phyloP scores from a whole-genome alignment of 176 grass and related monocot species.

The Elaeis guineensis region DNA sequence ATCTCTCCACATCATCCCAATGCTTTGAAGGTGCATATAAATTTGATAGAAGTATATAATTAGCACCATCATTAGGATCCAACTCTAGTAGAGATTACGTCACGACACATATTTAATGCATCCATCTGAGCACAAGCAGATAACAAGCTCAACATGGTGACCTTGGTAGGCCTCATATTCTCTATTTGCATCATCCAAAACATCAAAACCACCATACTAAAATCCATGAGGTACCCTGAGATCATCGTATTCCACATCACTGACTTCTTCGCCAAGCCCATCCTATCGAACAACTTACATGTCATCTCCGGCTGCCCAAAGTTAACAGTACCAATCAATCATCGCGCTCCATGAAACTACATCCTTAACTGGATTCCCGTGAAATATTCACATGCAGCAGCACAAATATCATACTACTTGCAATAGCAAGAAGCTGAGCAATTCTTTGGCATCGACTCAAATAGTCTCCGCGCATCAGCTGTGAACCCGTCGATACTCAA shows the following conservation, averaged over 20 bases:
- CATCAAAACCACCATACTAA: not conserved
- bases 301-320: conserved; percentile 1
- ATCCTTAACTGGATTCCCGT: conserved; percentile 7
- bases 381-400: conserved; percentile 1
- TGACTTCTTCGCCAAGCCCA: conserved; percentile 5
- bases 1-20: too few relatives aligned
- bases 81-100: too few relatives aligned
- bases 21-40: too few relatives aligned
- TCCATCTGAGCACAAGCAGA: conserved; percentile 8
- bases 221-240: conserved; percentile 11
- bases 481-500: not conserved
- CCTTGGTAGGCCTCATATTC: conserved; percentile 2
- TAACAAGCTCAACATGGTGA: conserved; percentile 11
- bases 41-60: too few relatives aligned
- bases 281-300: not conserved
- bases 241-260: conserved; percentile 11
- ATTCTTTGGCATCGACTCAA: not conserved
- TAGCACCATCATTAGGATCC: too few relatives aligned
- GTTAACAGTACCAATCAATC: conserved; percentile 13
- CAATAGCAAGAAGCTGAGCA: conserved; percentile 6
- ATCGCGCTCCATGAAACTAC: conserved; percentile 4
- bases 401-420: not conserved
- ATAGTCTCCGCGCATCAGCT: not conserved
- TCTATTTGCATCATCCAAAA: conserved; percentile 7
- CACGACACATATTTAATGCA: not conserved